phyloP scores from a whole-genome alignment of 345 rosid genomes.

The Reutealis trisperma region DNA sequence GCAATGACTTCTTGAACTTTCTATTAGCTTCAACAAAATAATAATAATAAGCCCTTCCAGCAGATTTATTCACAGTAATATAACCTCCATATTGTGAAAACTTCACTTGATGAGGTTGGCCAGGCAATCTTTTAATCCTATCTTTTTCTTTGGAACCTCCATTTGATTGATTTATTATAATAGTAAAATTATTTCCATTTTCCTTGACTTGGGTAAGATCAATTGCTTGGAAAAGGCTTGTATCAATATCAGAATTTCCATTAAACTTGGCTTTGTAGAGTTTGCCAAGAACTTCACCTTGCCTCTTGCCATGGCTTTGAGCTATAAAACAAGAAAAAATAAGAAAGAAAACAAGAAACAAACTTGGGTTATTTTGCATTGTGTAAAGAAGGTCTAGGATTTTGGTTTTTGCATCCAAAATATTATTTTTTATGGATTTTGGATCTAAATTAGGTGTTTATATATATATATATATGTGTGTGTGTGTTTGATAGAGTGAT shows the following conservation, averaged over 20 bases:
- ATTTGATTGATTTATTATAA: not conserved
- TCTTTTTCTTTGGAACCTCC: constrained; percentile 51
- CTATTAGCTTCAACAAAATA: constrained; percentile 60
- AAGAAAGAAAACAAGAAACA: constrained; percentile 9
- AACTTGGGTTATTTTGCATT: constrained; percentile 13
- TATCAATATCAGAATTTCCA: constrained; percentile 26
- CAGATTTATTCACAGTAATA: constrained; percentile 54
- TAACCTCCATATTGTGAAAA: constrained; percentile 73
- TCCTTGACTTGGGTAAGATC: not conserved
- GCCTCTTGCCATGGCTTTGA: constrained; percentile 26
- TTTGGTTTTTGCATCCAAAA: not conserved
- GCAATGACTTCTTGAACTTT: constrained; percentile 37
- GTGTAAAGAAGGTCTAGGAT: not conserved
- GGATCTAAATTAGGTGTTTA: not conserved
- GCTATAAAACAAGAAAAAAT: constrained; percentile 13
- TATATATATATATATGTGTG: not conserved
- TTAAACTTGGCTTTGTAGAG: constrained; percentile 35
- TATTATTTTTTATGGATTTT: no score
- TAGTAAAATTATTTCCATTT: not conserved
- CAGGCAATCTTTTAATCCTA: constrained; percentile 53
- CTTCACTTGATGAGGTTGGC: constrained; percentile 50
- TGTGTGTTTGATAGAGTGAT: no score
- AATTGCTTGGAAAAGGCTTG: constrained; percentile 10
- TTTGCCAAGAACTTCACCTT: constrained; percentile 26
- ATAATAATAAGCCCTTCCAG: constrained; percentile 63